A percentile compares a stretch with the other conserved stretches of the same genome.
Evolutionary conservation across 257 asterid genomes (phyloP).

Genomic region (Echites panduratus): DNA sequence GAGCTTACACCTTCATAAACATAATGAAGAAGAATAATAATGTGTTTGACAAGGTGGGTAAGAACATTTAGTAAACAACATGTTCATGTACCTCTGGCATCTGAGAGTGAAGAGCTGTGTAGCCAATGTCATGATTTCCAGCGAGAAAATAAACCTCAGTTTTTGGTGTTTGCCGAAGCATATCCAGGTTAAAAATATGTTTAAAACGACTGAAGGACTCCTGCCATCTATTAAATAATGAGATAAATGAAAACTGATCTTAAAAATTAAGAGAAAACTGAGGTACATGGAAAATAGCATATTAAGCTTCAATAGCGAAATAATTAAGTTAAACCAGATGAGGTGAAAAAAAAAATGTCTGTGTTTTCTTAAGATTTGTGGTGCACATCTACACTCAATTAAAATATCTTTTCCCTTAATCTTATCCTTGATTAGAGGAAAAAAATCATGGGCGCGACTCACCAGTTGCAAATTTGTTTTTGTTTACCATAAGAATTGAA

Average conservation of each 20-base stretch:
- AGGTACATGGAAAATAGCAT: neutral
- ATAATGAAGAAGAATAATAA: neutral
- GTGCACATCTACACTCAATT: neutral
- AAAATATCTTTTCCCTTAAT: neutral
- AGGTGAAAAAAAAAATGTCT: neutral
- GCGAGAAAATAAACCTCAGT: slow-evolving; percentile 49
- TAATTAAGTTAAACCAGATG: neutral
- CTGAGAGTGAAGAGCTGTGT: slow-evolving; percentile 54
- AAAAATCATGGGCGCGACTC: too few species aligned
- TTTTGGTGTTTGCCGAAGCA: slow-evolving; percentile 48
- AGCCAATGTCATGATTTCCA: slow-evolving; percentile 94
- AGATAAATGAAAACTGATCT: slow-evolving; percentile 4
- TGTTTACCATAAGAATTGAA: neutral
- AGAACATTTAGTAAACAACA: slow-evolving; percentile 7
- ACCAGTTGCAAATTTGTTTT: neutral
- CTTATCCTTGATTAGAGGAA: neutral
- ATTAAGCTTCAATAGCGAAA: neutral
- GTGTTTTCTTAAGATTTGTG: neutral
- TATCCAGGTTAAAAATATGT: slow-evolving; percentile 75
- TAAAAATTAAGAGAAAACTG: slow-evolving; percentile 4
- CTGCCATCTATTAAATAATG: slow-evolving; percentile 56
- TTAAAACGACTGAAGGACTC: slow-evolving; percentile 81
- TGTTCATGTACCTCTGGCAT: slow-evolving; percentile 55
- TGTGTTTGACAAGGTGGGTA: neutral
- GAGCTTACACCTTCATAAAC: neutral